Percentiles rank a stretch among this genome's conserved stretches.
Evolutionary conservation across 768 basidiomycete species (phyloP).

Genomic region (Suillus brevipes): DNA sequence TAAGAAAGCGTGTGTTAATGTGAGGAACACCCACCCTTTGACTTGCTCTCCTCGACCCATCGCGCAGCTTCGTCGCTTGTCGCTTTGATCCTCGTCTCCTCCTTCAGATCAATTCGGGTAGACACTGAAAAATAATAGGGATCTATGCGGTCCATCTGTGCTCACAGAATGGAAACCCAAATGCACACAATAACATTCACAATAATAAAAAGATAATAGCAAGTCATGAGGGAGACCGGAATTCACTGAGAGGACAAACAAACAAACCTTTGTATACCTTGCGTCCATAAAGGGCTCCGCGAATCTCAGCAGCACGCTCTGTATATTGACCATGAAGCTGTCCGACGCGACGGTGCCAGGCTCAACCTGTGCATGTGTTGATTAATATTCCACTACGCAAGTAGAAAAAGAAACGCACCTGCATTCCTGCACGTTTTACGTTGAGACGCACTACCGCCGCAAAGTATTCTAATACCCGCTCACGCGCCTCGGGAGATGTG

Average conservation of each 20-base stretch:
- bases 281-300: slow-evolving; percentile 96
- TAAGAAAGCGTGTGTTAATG: background rate
- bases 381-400: background rate
- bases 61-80: slow-evolving; percentile 81
- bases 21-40: slow-evolving; percentile 38
- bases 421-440: slow-evolving; percentile 86
- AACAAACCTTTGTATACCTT: slow-evolving; percentile 74
- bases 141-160: slow-evolving; percentile 89
- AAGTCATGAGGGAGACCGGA: slow-evolving; percentile 8
- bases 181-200: background rate
- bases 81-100: slow-evolving; percentile 93
- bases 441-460: slow-evolving; percentile 75
- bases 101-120: slow-evolving; percentile 69
- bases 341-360: slow-evolving; percentile 84
- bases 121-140: slow-evolving; percentile 75
- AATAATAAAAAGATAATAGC: background rate
- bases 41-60: slow-evolving; percentile 61
- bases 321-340: slow-evolving; percentile 90
- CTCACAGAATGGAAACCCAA: background rate
- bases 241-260: background rate
- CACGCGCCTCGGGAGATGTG: slow-evolving; percentile 72
- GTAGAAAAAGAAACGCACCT: slow-evolving; percentile 43
- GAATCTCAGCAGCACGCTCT: slow-evolving; percentile 78
- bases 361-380: slow-evolving; percentile 59
- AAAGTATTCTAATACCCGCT: slow-evolving; percentile 83